Evolutionary conservation across 176 grass and related monocot species (phyloP).

Genomic region (Eleusine coracana): DNA sequence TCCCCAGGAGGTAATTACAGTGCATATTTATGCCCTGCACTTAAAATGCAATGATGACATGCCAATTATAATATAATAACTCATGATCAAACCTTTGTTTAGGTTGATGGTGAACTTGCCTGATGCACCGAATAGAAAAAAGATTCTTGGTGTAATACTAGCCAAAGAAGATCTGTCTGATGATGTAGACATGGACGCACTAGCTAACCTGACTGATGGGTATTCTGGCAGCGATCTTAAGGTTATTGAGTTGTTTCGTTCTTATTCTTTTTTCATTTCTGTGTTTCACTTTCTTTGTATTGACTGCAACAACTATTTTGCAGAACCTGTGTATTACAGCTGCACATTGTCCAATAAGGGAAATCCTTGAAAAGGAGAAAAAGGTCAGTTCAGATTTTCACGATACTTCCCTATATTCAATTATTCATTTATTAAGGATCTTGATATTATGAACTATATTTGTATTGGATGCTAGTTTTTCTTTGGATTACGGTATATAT

Average conservation of each 20-base stretch:
- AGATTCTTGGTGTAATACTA: slow-evolving; percentile 90
- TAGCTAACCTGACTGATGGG: slow-evolving; percentile 84
- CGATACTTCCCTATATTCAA: not conserved
- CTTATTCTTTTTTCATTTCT: slow-evolving; percentile 2
- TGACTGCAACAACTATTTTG: slow-evolving; percentile 33
- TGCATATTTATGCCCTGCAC: slow-evolving; percentile 2
- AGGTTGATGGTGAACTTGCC: slow-evolving; percentile 99
- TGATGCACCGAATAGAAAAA: slow-evolving; percentile 81
- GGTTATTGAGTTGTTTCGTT: slow-evolving; percentile 47
- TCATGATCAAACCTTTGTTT: slow-evolving; percentile 25
- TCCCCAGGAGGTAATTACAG: slow-evolving; percentile 76
- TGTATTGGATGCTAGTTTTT: not conserved
- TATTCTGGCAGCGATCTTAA: slow-evolving; percentile 99
- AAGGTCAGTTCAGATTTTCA: slow-evolving; percentile 64
- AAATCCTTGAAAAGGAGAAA: slow-evolving; percentile 91
- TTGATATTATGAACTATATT: slow-evolving; percentile 1
- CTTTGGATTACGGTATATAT: not conserved
- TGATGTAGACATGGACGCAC: slow-evolving; percentile 74
- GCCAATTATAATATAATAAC: slow-evolving; percentile 31
- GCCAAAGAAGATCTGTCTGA: slow-evolving; percentile 85
- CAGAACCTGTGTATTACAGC: slow-evolving; percentile 95
- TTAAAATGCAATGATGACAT: slow-evolving; percentile 20
- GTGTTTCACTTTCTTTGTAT: not conserved
- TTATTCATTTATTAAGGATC: not conserved
- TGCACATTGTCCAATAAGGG: slow-evolving; percentile 92